Percentiles rank a stretch among this genome's conserved stretches.
Evolutionary conservation across 2,329 filamentous ascomycete species (phyloP).

Genomic region (Pezizomycotina sp.): DNA sequence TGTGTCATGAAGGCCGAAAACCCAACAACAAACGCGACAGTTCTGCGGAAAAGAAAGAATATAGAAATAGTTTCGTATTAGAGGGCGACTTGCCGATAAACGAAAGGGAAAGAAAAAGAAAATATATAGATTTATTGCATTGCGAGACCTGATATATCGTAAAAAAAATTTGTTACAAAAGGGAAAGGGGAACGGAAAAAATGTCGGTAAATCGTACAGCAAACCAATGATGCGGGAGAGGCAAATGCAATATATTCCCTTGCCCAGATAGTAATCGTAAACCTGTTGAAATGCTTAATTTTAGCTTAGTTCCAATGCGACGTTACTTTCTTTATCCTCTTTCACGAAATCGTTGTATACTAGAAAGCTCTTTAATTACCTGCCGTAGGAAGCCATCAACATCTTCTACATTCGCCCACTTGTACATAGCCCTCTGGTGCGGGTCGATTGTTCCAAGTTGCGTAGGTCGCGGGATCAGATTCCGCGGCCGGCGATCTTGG

Average conservation of each 20-base stretch:
- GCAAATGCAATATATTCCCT: conserved; percentile 72
- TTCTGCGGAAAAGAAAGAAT: too few relatives aligned
- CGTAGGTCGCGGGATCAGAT: conserved; percentile 20
- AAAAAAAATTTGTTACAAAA: conserved; percentile 2
- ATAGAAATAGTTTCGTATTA: too few relatives aligned
- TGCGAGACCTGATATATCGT: not conserved
- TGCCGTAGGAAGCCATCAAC: conserved; percentile 72
- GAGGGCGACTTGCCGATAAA: conserved; percentile 9
- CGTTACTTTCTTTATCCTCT: too few relatives aligned
- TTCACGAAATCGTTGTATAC: too few relatives aligned
- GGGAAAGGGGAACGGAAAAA: conserved; percentile 13
- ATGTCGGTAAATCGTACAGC: too few relatives aligned
- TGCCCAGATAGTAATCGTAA: conserved; percentile 70
- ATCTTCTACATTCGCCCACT: conserved; percentile 83
- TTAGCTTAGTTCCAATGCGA: not conserved
- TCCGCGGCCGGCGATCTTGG: conserved; percentile 7
- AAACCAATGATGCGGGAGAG: conserved; percentile 55
- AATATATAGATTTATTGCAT: not conserved
- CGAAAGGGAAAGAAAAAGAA: not conserved
- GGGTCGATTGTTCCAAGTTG: conserved; percentile 34
- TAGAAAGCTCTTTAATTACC: conserved; percentile 11
- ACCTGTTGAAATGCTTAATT: conserved; percentile 32
- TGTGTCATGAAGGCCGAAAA: conserved; percentile 71
- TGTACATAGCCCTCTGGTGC: conserved; percentile 70
- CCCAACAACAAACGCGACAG: conserved; percentile 64